Percentiles rank a stretch among this genome's conserved stretches.
These are phyloP conservation scores for Neurospora sp. DNA, from an alignment of 495 filamentous ascomycete genomes.

Conservation along the genomic window DNA sequence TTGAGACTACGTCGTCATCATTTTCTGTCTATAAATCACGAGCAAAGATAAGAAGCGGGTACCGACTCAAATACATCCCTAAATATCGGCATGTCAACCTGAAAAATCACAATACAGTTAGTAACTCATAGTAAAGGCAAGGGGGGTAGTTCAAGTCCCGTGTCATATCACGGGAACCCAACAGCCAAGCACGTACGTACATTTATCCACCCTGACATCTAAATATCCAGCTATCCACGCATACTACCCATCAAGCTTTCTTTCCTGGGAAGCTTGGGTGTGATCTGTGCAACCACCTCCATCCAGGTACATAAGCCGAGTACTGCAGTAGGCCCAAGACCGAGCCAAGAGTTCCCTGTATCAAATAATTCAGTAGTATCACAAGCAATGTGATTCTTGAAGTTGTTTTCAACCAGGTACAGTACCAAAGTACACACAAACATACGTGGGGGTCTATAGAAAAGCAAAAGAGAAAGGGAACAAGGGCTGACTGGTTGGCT, in stretches of 20 bases:
- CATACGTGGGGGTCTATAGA: background rate
- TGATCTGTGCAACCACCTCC: background rate
- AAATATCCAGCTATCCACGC: background rate
- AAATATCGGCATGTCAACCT: background rate
- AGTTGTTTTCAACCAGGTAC: background rate
- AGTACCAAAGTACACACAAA: background rate
- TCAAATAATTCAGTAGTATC: background rate
- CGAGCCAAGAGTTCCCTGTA: background rate
- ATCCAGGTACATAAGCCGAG: background rate
- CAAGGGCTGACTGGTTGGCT: background rate
- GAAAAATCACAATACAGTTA: background rate
- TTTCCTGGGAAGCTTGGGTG: background rate
- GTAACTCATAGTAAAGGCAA: background rate
- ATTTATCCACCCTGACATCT: background rate
- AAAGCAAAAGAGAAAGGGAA: background rate
- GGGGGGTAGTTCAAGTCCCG: background rate
- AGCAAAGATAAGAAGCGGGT: background rate
- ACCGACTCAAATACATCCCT: background rate
- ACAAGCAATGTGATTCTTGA: background rate
- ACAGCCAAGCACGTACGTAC: background rate
- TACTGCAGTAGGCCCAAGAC: background rate
- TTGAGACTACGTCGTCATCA: background rate
- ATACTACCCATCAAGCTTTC: background rate
- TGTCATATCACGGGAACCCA: background rate
- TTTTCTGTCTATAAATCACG: background rate